Evolutionary conservation across 2,329 filamentous ascomycete genomes (phyloP).

Genomic region (Akanthomyces uredinophilus): DNA sequence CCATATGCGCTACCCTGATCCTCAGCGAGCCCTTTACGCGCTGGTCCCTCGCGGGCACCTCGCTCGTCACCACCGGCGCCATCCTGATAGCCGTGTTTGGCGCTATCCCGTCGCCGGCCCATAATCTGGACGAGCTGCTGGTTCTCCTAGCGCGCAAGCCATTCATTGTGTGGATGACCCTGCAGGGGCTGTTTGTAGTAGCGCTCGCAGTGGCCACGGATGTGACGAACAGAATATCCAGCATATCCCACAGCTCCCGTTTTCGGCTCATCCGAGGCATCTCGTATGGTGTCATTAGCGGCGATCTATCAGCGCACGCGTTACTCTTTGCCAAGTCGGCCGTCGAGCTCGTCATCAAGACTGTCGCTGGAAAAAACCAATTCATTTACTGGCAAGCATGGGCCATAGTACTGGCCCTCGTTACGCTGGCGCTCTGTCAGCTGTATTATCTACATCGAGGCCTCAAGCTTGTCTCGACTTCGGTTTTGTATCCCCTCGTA

Average conservation of each 20-base stretch:
- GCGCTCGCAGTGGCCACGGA: conserved; percentile 61
- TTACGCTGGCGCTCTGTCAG: conserved; percentile 79
- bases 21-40: conserved; percentile 89
- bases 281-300: conserved; percentile 83
- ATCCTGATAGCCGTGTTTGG: conserved; percentile 90
- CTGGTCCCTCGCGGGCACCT: conserved; percentile 85
- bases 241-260: conserved; percentile 54
- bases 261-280: conserved; percentile 76
- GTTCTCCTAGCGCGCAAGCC: conserved; percentile 65
- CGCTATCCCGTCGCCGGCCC: conserved; percentile 86
- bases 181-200: conserved; percentile 69
- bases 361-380: conserved; percentile 82
- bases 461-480: conserved; percentile 90
- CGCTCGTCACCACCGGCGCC: conserved; percentile 84
- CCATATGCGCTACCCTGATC: conserved; percentile 90
- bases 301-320: conserved; percentile 88
- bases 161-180: conserved; percentile 85
- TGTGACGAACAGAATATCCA: conserved; percentile 46
- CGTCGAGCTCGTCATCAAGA: conserved; percentile 85
- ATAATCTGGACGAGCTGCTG: conserved; percentile 78
- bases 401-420: conserved; percentile 77
- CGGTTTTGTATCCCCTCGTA: conserved; percentile 90
- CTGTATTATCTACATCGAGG: conserved; percentile 94
- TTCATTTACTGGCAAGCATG: conserved; percentile 95
- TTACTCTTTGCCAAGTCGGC: conserved; percentile 93